Base-by-base conservation (phyloP, 2,329 filamentous ascomycete species). In the Lachnum nothofagi region DNA sequence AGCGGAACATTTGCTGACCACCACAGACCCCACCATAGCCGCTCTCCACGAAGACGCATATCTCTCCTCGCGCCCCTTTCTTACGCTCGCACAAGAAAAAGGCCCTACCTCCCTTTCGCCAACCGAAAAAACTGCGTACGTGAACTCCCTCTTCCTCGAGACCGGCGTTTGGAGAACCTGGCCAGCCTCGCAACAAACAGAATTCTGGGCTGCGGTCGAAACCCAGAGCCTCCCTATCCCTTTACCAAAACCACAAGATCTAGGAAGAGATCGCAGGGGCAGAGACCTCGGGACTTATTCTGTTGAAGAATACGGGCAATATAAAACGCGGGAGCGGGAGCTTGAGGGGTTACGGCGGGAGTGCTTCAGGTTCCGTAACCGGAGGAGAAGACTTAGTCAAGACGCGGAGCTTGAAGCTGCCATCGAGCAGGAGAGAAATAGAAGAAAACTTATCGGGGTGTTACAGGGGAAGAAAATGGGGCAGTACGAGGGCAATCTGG, bases 401-500 rank as follows among this genome's bases (percentile, higher is more conserved):
- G 25, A 42, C 45, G 24, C 37, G 22, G 35, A 42, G 27, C 27
- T 35, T 17, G 48, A 50, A 22, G 46, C 35, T n/a, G 57, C 58
- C 9, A 44, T 60, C n/a, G 54, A 60, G 23, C 56, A 61, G 37
- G 61, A 64, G 46, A 59, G 49, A 41, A 55, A 58, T 46, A 49
- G 62, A 41, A 54, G 62, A 37, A 60, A 55, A 38, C 34, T 58
- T n/a, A 52, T 63, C 33, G 56, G 51, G 2, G 43, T 52, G n/a
- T 48, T 64, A 16, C 46, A 48, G 27, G 59, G 55, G 12, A 63
- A 57, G 46, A 59, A 51, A 29, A 60, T 63, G 55, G 60, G 61
- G 3, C 52, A 33, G 8, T 67, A 67, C 47, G 63, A 64, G 43
- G 55, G 51, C 53, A 83, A 91, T 66, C 83, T 88, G 1, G 77